phyloP scores from a whole-genome alignment of 2,329 filamentous ascomycete species.

The Ceratocystis papillata region DNA sequence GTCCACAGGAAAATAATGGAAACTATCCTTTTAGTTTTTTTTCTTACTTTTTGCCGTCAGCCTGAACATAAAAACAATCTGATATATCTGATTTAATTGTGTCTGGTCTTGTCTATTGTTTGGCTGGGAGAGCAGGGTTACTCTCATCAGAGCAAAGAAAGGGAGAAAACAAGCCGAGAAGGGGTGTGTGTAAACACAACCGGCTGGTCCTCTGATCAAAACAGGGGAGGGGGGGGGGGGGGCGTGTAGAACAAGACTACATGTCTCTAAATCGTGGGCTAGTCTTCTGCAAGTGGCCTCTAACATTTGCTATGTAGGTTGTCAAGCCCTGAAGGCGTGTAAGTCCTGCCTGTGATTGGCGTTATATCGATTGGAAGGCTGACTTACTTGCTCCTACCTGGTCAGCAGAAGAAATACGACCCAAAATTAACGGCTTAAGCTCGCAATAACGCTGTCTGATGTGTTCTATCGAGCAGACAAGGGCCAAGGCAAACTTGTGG shows the following conservation, averaged over 20 bases:
- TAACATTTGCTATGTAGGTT: neutral
- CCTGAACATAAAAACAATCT: slow-evolving; percentile 9
- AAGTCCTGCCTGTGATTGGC: slow-evolving; percentile 9
- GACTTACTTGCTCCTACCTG: neutral
- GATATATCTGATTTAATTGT: slow-evolving; percentile 10
- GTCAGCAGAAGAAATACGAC: slow-evolving; percentile 13
- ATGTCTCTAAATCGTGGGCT: neutral
- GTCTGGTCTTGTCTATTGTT: neutral
- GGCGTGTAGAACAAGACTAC: neutral
- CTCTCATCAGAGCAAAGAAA: neutral
- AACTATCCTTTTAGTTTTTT: no score
- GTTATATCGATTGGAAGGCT: neutral
- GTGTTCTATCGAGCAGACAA: neutral
- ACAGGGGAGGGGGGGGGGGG: neutral
- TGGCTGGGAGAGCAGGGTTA: neutral
- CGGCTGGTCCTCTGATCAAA: neutral
- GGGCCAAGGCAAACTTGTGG: slow-evolving; percentile 5
- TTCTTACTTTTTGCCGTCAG: neutral
- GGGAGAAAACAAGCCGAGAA: neutral
- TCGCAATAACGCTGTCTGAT: neutral
- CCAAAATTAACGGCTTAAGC: neutral
- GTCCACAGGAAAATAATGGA: neutral
- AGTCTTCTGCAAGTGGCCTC: slow-evolving; percentile 1
- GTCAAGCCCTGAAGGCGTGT: slow-evolving; percentile 7
- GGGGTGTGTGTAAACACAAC: neutral